phyloP scores from a whole-genome alignment of 2,329 filamentous ascomycete genomes.

The Stagonosporopsis tanaceti region DNA sequence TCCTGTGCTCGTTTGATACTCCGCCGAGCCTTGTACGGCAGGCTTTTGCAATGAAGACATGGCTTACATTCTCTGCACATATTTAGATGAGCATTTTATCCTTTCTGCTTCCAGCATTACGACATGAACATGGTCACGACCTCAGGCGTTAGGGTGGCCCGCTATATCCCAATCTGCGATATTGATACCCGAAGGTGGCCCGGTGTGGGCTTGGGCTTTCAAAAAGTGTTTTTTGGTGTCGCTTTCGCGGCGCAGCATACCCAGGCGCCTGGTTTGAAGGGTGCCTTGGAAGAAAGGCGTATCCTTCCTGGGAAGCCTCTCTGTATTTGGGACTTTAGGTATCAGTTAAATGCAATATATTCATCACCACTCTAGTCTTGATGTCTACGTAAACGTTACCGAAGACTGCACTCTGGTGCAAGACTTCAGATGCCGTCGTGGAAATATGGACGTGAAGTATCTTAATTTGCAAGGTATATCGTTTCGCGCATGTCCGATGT shows the following conservation, averaged over 20 bases:
- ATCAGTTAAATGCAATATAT: constrained; percentile 1
- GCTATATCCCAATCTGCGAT: constrained; percentile 17
- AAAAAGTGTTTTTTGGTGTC: constrained; percentile 16
- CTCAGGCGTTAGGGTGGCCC: constrained; percentile 17
- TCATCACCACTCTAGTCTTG: too few relatives aligned
- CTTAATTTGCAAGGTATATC: constrained; percentile 28
- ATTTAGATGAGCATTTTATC: constrained; percentile 3
- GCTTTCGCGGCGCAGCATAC: neutral
- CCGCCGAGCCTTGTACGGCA: neutral
- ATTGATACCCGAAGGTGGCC: constrained; percentile 21
- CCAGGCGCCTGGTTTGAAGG: neutral
- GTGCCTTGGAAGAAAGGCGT: neutral
- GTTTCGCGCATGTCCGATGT: constrained; percentile 4
- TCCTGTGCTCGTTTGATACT: neutral
- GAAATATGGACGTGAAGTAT: constrained; percentile 5
- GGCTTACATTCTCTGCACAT: constrained; percentile 15
- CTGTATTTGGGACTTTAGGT: neutral
- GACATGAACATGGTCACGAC: constrained; percentile 12
- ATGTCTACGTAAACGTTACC: neutral
- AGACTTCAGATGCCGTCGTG: neutral
- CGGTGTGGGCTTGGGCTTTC: constrained; percentile 8
- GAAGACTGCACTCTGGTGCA: neutral
- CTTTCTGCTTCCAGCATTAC: constrained; percentile 9
- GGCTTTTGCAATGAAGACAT: neutral
- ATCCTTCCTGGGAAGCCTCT: neutral